Evolutionary conservation across 257 asterid species (phyloP), one percentile per base, ranked within the genome.

Genomic region (Osmanthus fragrans): DNA sequence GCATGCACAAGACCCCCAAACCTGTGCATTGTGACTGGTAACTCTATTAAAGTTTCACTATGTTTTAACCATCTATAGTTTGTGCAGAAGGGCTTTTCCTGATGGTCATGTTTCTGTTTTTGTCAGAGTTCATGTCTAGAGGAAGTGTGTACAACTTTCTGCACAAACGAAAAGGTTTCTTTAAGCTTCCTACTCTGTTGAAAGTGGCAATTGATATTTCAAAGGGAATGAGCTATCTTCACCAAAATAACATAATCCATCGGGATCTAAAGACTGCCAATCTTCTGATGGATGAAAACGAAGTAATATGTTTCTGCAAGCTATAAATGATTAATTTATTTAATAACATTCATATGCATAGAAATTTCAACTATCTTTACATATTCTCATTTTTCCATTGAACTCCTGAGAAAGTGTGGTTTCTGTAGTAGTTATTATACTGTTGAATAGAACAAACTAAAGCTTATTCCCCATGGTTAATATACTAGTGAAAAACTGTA

Each of bases 231-330:
- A 89, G 88, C 84, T 96, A 96, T 80, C 91, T 96, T 89, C 99
- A 96, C 83, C 98, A 96, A 88, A 96, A 93, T 85, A 93, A 96
- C 79, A 96, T 96, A 73, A 88, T 96, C 82, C 99, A 96, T 83
- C 86, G 99, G 85, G 99, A 96, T 82, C 83, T 96, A 88, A 96
- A 96, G 91, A 96, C 98, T 73, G 99, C 99, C 66, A 96, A 96
- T 86, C 94, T 96, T 84, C 87, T 96, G 81, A 82, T 95, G 99
- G 98, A 95, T 85, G 99, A 95, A 80, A 87, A 95, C 82, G 97
- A 92, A 77, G 99, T 95, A 84, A 89, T 36, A 63, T 63, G 18
- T 37, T 51, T 34, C 19, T 10, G 16, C 16, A 25, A 63, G 18
- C 69, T 63, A 34, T 63, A 27, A 63, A 63, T 63, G 69, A 63